Percentiles rank a stretch among this genome's conserved stretches.
Conservation (phyloP, 176 grass and related monocot genomes). For the Oryza punctata region DNA sequence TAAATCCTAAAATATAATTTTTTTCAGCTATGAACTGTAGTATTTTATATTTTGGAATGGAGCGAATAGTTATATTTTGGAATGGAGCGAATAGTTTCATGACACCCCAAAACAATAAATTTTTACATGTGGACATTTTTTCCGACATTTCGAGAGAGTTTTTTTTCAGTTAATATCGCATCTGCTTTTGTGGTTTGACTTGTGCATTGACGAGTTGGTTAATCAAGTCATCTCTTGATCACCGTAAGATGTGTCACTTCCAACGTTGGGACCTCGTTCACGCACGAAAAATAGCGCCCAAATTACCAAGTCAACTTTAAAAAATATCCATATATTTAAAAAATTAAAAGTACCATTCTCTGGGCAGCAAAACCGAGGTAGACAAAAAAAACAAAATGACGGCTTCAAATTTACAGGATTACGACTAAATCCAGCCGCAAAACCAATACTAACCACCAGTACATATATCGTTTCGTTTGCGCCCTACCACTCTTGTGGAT, state of each 20-base stretch:
- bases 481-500: constrained; percentile 29
- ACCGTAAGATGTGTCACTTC: not conserved
- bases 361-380: not conserved
- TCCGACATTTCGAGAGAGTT: not conserved
- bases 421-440: constrained; percentile 26
- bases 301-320: not conserved
- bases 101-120: no score
- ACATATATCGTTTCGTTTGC: constrained; percentile 30
- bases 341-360: not conserved
- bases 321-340: not conserved
- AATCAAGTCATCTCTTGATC: not conserved
- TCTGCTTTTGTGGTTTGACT: not conserved
- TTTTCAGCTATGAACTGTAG: no score
- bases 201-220: not conserved
- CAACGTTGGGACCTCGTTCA: not conserved
- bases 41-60: no score
- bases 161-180: not conserved
- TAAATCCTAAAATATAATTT: no score
- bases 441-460: constrained; percentile 31
- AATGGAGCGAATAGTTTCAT: no score
- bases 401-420: constrained; percentile 11
- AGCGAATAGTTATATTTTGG: no score
- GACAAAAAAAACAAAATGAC: not conserved
- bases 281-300: not conserved
- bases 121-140: no score